A percentile compares a stretch with the other conserved stretches of the same genome.
Conservation (phyloP, 805 yeast genomes). For the Candida koratica region DNA sequence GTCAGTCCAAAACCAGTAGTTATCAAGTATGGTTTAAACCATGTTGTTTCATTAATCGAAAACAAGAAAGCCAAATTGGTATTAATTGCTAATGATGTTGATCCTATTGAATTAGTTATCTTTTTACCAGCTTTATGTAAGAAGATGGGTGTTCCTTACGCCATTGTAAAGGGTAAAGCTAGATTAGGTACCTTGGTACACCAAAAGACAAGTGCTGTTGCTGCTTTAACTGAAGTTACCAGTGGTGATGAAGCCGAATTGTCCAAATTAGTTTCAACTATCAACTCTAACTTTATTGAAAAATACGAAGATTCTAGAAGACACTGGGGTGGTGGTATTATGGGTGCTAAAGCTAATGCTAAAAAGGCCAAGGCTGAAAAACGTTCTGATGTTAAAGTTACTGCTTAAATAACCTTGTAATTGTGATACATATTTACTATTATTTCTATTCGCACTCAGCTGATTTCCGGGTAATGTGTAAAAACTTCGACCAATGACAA, state of each 20-base stretch:
- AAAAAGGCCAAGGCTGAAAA: slow-evolving; percentile 74
- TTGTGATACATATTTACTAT: neutral
- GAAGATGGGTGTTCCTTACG: slow-evolving; percentile 99
- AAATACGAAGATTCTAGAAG: slow-evolving; percentile 94
- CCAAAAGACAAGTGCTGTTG: slow-evolving; percentile 96
- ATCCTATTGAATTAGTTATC: slow-evolving; percentile 96
- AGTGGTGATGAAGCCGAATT: slow-evolving; percentile 94
- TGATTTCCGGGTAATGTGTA: slow-evolving; percentile 9
- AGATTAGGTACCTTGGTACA: slow-evolving; percentile 96
- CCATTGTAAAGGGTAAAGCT: slow-evolving; percentile 65
- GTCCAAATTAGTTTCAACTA: slow-evolving; percentile 87
- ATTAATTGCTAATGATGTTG: slow-evolving; percentile 97
- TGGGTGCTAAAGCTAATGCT: slow-evolving; percentile 91
- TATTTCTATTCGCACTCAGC: no score
- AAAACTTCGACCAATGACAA: slow-evolving; percentile 23
- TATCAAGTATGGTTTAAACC: slow-evolving; percentile 98
- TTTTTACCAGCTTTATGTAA: slow-evolving; percentile 98
- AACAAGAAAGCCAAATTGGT: slow-evolving; percentile 98
- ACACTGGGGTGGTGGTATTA: slow-evolving; percentile 99
- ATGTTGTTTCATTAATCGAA: slow-evolving; percentile 94
- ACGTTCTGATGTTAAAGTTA: slow-evolving; percentile 36
- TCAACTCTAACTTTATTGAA: slow-evolving; percentile 88
- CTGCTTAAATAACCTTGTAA: neutral
- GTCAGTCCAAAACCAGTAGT: slow-evolving; percentile 95
- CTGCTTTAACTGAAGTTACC: slow-evolving; percentile 93